Evolutionary conservation across 139 green algal species (phyloP).

Genomic region (Chlamydomonas schloesseri): DNA sequence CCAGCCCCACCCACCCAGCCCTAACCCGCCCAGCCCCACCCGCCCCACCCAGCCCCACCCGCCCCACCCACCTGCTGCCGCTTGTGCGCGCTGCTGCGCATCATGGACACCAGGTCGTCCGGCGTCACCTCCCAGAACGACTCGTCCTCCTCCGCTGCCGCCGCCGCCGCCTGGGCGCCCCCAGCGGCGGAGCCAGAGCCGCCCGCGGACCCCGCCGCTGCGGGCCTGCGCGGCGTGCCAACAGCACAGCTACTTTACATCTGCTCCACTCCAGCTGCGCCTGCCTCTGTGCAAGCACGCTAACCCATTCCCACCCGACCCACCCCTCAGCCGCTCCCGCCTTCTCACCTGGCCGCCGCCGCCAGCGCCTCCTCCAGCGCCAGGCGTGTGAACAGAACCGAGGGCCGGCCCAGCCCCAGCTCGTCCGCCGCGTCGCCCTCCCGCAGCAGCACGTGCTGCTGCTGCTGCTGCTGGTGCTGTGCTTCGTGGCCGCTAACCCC

Average conservation of each 20-base stretch:
- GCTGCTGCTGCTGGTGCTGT: no score
- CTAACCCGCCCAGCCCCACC: background rate
- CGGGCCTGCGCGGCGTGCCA: no score
- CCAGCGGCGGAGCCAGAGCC: no score
- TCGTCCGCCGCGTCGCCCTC: background rate
- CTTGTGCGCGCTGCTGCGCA: background rate
- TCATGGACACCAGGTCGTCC: conserved; percentile 24
- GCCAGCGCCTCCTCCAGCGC: conserved; percentile 32
- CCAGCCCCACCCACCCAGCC: background rate
- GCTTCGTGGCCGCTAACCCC: no score
- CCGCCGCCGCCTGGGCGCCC: no score
- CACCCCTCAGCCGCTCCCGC: background rate
- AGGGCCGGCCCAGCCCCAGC: conserved; percentile 30
- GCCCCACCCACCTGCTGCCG: background rate
- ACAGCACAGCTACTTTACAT: no score
- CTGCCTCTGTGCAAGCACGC: no score
- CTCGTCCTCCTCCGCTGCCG: conserved; percentile 11
- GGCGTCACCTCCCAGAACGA: conserved; percentile 34
- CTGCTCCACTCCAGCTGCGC: no score
- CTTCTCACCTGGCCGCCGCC: background rate
- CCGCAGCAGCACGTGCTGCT: background rate
- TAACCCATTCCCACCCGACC: background rate
- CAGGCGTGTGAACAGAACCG: conserved; percentile 9
- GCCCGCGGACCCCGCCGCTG: no score
- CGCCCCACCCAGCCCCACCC: background rate